Evolutionary conservation across 164 flowering plant species (phyloP).

Genomic region (Aristolochia contorta): DNA sequence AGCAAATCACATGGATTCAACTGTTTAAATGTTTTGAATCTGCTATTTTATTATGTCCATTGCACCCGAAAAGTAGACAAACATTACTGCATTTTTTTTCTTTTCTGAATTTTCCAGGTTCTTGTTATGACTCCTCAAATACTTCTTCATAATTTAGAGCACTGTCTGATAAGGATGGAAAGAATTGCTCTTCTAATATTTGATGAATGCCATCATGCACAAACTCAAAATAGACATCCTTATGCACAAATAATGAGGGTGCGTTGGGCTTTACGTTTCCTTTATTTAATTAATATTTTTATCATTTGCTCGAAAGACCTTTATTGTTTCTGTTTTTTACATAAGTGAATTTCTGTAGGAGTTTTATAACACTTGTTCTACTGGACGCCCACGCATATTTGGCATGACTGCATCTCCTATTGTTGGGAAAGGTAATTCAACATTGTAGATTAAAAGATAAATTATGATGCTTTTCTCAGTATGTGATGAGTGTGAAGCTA

Average conservation of each 20-base stretch:
- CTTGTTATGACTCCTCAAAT: conserved; percentile 94
- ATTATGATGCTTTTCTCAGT: not conserved
- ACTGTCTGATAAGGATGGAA: conserved; percentile 80
- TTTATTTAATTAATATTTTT: not conserved
- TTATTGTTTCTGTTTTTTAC: not conserved
- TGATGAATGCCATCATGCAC: conserved; percentile 99
- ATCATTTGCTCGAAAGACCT: not conserved
- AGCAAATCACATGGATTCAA: too few relatives aligned
- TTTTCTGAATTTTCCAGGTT: conserved; percentile 40
- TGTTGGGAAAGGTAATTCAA: conserved; percentile 72
- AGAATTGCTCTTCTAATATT: conserved; percentile 75
- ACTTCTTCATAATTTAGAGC: conserved; percentile 58
- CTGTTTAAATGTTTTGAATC: too few relatives aligned
- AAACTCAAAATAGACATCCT: conserved; percentile 77
- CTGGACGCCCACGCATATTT: conserved; percentile 72
- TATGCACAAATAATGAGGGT: conserved; percentile 95
- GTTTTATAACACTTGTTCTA: conserved; percentile 33
- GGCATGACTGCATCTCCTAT: conserved; percentile 99
- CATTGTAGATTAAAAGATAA: not conserved
- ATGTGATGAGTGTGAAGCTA: not conserved
- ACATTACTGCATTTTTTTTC: too few relatives aligned
- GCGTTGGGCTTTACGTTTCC: not conserved
- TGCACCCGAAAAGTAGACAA: too few relatives aligned
- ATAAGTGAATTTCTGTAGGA: conserved; percentile 26
- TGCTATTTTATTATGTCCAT: too few relatives aligned